Conservation (phyloP, 2,329 filamentous ascomycete species). For the Verticillium dahliae region DNA sequence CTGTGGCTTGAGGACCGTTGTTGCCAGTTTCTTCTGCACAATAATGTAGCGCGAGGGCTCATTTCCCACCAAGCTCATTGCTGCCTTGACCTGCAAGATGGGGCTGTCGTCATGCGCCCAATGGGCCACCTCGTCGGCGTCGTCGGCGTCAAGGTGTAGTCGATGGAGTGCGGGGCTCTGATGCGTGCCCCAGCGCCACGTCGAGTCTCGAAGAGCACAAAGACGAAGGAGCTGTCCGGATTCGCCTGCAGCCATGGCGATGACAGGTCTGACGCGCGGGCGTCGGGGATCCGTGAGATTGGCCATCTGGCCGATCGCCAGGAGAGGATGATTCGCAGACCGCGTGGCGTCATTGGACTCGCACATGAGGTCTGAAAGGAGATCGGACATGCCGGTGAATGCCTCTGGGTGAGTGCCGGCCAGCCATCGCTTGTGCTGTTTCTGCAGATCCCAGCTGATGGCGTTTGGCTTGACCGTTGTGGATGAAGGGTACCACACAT, state of each 20-base stretch:
- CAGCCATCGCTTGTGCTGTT: constrained; percentile 41
- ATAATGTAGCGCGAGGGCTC: constrained; percentile 42
- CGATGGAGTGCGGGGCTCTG: constrained; percentile 39
- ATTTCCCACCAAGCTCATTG: constrained; percentile 27
- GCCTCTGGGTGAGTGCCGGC: constrained; percentile 44
- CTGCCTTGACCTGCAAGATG: constrained; percentile 45
- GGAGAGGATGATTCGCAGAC: constrained; percentile 24
- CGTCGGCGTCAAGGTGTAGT: constrained; percentile 30
- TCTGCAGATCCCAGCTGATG: constrained; percentile 5
- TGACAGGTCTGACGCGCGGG: constrained; percentile 23
- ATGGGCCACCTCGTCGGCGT: constrained; percentile 38
- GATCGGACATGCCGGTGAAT: constrained; percentile 28
- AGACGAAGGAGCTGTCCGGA: constrained; percentile 53
- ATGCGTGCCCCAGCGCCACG: constrained; percentile 47
- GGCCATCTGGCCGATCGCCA: constrained; percentile 50
- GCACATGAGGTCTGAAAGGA: constrained; percentile 21
- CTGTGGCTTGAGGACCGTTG: constrained; percentile 44
- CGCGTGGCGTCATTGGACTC: constrained; percentile 17
- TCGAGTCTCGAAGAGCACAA: constrained; percentile 39
- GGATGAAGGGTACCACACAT: constrained; percentile 4
- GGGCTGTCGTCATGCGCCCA: constrained; percentile 49
- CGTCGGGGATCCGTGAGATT: constrained; percentile 26
- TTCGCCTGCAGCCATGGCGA: constrained; percentile 47
- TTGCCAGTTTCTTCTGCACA: constrained; percentile 45
- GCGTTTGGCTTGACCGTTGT: constrained; percentile 2